A percentile compares a stretch with the other conserved stretches of the same genome.
Conservation (phyloP, 2,329 filamentous ascomycete genomes). For the Aspergillus sp. region DNA sequence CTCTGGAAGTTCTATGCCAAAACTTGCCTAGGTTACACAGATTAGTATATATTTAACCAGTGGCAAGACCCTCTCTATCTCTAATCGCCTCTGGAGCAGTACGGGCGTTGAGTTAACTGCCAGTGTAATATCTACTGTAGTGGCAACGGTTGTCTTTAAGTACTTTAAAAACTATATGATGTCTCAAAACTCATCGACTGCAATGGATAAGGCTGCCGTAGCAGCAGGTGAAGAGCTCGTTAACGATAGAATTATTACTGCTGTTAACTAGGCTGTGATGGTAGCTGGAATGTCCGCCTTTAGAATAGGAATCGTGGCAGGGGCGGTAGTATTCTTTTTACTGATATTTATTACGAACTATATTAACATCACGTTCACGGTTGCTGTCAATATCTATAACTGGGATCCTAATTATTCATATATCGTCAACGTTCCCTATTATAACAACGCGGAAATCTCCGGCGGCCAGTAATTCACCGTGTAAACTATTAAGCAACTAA, state of each 20-base stretch:
- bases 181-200: background rate
- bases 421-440: background rate
- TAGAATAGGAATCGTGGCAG: background rate
- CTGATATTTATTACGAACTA: background rate
- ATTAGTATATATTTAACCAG: background rate
- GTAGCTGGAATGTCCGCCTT: background rate
- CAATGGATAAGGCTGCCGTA: background rate
- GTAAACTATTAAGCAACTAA: background rate
- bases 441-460: background rate
- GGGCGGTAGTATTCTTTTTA: background rate
- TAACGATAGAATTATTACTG: background rate
- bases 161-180: background rate
- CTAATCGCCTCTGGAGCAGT: background rate
- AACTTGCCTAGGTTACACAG: background rate
- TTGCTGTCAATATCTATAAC: background rate
- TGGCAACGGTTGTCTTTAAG: background rate
- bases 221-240: background rate
- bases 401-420: background rate
- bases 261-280: background rate
- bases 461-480: background rate
- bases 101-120: background rate
- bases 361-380: background rate
- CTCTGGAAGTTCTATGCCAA: background rate
- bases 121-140: background rate
- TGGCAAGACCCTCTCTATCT: background rate